Percentiles rank a stretch among this genome's conserved stretches.
Evolutionary conservation across 139 green algal species (phyloP).

Genomic region (Nannochloris sp.): DNA sequence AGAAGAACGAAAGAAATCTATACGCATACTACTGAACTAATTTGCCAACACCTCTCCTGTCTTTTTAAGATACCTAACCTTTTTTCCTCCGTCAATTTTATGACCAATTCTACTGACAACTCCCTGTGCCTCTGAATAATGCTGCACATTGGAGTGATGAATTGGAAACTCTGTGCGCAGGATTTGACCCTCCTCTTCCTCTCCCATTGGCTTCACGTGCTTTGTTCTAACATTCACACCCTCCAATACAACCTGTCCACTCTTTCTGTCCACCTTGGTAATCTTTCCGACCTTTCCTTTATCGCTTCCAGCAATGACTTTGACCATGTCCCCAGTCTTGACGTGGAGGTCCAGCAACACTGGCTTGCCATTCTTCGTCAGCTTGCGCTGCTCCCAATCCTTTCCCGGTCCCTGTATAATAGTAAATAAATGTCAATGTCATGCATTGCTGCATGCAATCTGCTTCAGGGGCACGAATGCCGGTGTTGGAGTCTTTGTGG

Average conservation of each 20-base stretch:
- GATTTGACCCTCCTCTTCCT: conserved; percentile 75
- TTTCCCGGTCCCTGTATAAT: conserved; percentile 61
- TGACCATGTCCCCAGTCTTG: conserved; percentile 77
- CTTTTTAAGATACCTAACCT: conserved; percentile 81
- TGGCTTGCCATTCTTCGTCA: conserved; percentile 74
- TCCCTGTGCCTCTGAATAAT: conserved; percentile 72
- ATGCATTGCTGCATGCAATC: not conserved
- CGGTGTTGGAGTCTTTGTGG: not conserved
- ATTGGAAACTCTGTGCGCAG: conserved; percentile 80
- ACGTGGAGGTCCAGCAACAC: conserved; percentile 77
- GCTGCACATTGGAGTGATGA: conserved; percentile 94
- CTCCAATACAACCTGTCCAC: conserved; percentile 76
- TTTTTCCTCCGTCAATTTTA: conserved; percentile 53
- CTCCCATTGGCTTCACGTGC: conserved; percentile 57
- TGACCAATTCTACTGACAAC: conserved; percentile 30
- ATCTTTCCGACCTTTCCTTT: conserved; percentile 92
- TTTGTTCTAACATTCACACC: conserved; percentile 91
- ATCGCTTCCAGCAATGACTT: conserved; percentile 83
- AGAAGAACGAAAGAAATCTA: not conserved
- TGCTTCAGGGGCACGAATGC: not conserved
- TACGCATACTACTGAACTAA: conserved; percentile 2
- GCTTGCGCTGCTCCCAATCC: conserved; percentile 71
- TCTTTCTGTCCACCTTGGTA: conserved; percentile 58
- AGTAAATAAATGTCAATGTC: not conserved
- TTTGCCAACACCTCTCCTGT: conserved; percentile 62